Conservation (phyloP, 176 grass and related monocot species). For the Pharus latifolius region DNA sequence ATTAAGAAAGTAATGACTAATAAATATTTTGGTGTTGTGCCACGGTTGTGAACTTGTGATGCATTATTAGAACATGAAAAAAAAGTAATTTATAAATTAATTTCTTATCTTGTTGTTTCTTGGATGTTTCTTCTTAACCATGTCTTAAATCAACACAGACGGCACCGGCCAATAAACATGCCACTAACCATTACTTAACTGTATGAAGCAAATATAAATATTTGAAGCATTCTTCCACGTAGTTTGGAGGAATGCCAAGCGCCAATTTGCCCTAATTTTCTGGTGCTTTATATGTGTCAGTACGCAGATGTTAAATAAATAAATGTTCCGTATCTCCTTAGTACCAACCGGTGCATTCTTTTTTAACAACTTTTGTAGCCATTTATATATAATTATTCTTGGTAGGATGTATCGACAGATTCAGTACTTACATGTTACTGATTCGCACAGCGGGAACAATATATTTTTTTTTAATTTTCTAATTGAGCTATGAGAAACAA, state of each 20-base stretch:
- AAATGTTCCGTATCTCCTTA: background rate
- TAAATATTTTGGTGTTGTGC: too few species aligned
- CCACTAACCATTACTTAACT: background rate
- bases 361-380: background rate
- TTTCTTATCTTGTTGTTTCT: background rate
- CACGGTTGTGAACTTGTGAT: background rate
- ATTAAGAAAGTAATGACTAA: background rate
- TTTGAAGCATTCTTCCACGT: slow-evolving; percentile 19
- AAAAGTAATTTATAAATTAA: too few species aligned
- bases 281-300: background rate
- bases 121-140: slow-evolving; percentile 3
- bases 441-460: background rate
- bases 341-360: background rate
- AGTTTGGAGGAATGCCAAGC: slow-evolving; percentile 19
- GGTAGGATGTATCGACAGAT: background rate
- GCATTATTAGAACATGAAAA: background rate
- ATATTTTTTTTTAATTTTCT: background rate
- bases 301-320: background rate
- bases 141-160: background rate
- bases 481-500: background rate
- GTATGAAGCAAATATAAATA: background rate
- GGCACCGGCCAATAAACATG: slow-evolving; percentile 7
- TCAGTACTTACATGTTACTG: background rate
- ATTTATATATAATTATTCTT: background rate
- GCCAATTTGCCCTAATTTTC: background rate